Conservation (phyloP, 768 basidiomycete genomes). For the Scleroderma citrinum region DNA sequence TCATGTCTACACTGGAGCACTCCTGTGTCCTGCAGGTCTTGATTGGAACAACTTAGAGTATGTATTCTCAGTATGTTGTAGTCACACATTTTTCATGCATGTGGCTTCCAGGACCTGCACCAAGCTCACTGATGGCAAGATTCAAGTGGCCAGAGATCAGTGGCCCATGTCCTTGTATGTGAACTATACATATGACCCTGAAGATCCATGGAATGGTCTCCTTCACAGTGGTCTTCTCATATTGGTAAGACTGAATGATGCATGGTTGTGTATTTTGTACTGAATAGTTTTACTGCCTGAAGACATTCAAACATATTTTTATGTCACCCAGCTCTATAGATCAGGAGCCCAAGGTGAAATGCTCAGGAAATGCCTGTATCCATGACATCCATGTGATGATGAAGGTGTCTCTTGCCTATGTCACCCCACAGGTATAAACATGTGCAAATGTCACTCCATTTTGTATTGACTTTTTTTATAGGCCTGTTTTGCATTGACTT, state of each 20-base stretch:
- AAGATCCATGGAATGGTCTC: slow-evolving; percentile 27
- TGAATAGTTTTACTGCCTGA: slow-evolving; percentile 9
- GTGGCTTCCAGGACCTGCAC: not conserved
- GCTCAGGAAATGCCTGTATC: slow-evolving; percentile 17
- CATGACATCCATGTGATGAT: slow-evolving; percentile 13
- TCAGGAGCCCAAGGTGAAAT: slow-evolving; percentile 20
- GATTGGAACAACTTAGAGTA: slow-evolving; percentile 17
- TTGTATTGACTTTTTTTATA: too few relatives aligned
- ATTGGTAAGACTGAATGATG: too few relatives aligned
- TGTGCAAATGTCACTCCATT: too few relatives aligned
- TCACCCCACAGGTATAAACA: slow-evolving; percentile 12
- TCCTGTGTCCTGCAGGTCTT: slow-evolving; percentile 19
- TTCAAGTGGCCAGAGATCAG: slow-evolving; percentile 16
- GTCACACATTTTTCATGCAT: too few relatives aligned
- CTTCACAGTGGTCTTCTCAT: slow-evolving; percentile 2
- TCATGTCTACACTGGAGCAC: slow-evolving; percentile 13
- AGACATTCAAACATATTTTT: slow-evolving; percentile 19
- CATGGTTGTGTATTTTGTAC: too few relatives aligned
- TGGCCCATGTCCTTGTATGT: slow-evolving; percentile 23
- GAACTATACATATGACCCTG: slow-evolving; percentile 12
- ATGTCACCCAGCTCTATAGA: slow-evolving; percentile 27
- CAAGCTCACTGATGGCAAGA: slow-evolving; percentile 7
- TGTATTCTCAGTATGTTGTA: too few relatives aligned
- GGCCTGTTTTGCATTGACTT: slow-evolving; percentile 4
- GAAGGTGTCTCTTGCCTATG: slow-evolving; percentile 14